Evolutionary conservation across 2,329 filamentous ascomycete genomes (phyloP).

Genomic region (Catunica adiposa): DNA sequence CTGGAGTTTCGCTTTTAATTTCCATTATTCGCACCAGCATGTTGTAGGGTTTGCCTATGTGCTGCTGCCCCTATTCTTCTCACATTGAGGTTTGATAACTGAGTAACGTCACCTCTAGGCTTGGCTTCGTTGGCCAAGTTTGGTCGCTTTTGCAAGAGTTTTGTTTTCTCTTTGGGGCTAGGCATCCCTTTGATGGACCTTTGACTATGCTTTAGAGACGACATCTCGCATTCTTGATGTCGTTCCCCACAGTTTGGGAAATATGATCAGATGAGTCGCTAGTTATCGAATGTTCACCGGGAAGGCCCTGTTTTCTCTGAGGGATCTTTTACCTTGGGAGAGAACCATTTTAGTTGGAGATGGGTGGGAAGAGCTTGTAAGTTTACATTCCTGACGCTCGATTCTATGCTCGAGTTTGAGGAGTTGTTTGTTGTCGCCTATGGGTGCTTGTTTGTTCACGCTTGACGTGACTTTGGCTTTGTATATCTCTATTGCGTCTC

Average conservation of each 20-base stretch:
- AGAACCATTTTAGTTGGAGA: too few species aligned
- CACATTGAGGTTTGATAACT: neutral
- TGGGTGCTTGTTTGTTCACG: too few species aligned
- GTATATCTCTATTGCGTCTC: neutral
- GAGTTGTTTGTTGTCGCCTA: too few species aligned
- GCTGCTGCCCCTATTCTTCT: too few species aligned
- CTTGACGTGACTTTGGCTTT: neutral
- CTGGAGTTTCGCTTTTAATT: too few species aligned
- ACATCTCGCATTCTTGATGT: neutral
- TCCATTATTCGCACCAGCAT: too few species aligned
- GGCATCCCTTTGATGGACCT: neutral
- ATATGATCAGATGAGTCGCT: too few species aligned
- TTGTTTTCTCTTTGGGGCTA: neutral
- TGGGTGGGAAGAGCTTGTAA: too few species aligned
- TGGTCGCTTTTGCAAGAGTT: neutral
- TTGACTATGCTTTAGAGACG: neutral
- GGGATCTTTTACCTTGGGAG: neutral
- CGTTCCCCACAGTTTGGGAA: neutral
- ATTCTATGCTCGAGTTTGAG: too few species aligned
- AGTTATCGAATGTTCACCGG: too few species aligned
- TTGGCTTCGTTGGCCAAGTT: neutral
- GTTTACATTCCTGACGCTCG: too few species aligned
- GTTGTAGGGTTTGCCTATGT: too few species aligned
- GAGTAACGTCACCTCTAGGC: neutral
- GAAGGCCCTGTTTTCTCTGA: neutral